phyloP scores from a whole-genome alignment of 108 stramenopile species.

The Aurantiochytrium sp. region DNA sequence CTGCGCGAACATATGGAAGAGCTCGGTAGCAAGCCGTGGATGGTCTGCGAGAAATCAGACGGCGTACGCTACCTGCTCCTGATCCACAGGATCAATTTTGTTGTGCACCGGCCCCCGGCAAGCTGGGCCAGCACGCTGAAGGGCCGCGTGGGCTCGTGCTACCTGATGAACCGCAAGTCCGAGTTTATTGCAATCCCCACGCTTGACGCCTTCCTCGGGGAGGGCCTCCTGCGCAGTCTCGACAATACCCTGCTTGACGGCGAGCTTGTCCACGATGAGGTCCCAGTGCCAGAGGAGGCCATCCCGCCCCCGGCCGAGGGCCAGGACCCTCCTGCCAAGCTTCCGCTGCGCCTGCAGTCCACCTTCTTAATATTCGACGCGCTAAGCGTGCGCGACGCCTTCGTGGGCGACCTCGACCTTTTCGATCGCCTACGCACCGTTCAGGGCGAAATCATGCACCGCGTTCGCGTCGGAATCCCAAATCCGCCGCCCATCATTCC shows the following conservation, averaged over 20 bases:
- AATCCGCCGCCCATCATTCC: neutral
- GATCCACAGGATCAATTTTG: neutral
- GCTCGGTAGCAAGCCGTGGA: neutral
- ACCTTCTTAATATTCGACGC: constrained; percentile 20
- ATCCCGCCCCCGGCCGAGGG: neutral
- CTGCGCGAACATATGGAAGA: neutral
- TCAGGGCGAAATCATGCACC: neutral
- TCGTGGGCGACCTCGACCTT: neutral
- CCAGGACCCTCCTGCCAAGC: neutral
- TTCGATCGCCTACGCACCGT: constrained; percentile 15
- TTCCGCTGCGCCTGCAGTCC: neutral
- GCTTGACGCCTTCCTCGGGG: neutral
- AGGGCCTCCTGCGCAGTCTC: neutral
- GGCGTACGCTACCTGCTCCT: neutral
- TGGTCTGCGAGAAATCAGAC: constrained; percentile 8
- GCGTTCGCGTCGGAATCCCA: neutral
- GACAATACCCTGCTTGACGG: neutral
- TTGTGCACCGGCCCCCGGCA: neutral
- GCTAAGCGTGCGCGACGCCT: neutral
- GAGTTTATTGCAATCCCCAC: neutral
- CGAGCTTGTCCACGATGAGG: neutral
- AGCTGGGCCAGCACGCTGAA: neutral
- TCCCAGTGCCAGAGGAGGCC: neutral
- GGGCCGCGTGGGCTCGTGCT: neutral
- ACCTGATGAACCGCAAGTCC: neutral